Percentiles rank a stretch among this genome's conserved stretches.
These are phyloP conservation scores for Lichtheimia ornata DNA, from an alignment of 371 early-diverging fungal genomes.

Conservation along the genomic window DNA sequence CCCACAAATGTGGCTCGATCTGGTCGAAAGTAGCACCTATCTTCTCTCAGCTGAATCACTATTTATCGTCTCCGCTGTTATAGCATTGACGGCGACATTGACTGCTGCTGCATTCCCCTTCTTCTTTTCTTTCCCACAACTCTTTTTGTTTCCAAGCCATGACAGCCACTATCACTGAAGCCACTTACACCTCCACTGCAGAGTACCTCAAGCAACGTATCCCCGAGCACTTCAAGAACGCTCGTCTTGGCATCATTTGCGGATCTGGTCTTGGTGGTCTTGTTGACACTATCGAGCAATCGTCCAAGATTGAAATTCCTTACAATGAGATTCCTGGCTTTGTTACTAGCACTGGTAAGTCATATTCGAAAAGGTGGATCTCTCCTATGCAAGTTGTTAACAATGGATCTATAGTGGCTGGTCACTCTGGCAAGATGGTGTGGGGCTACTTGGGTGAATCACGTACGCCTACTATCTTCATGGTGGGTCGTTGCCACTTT, in stretches of 20 bases:
- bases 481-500: conserved; percentile 89
- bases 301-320: conserved; percentile 59
- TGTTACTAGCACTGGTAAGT: conserved; percentile 79
- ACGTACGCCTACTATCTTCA: conserved; percentile 70
- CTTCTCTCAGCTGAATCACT: no score
- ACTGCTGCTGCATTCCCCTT: background rate
- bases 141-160: background rate
- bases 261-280: conserved; percentile 92
- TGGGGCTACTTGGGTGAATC: conserved; percentile 83
- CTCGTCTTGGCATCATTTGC: conserved; percentile 85
- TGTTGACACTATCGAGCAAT: conserved; percentile 71
- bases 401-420: conserved; percentile 58
- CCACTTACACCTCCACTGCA: conserved; percentile 26
- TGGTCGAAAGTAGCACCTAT: no score
- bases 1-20: no score
- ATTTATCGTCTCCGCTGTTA: no score
- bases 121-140: conserved; percentile 1
- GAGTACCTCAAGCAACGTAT: conserved; percentile 27
- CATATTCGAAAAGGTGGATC: background rate
- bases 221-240: conserved; percentile 37
- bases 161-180: conserved; percentile 25
- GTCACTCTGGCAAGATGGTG: conserved; percentile 91
- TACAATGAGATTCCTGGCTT: conserved; percentile 90
- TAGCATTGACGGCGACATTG: no score
- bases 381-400: background rate